Conservation (phyloP, 441 rosid species). For the Syzygium malaccense region DNA sequence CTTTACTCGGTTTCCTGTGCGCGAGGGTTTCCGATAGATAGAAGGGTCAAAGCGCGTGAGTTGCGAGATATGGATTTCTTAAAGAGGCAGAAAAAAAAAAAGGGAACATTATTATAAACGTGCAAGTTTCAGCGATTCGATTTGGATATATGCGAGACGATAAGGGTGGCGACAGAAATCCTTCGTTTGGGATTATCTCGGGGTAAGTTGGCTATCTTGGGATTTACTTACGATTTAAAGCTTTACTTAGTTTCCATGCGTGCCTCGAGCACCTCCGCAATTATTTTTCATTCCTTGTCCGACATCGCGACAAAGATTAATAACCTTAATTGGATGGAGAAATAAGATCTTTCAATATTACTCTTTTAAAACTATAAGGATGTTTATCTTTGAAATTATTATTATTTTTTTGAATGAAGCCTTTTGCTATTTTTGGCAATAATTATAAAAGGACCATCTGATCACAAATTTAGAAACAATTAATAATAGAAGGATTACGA, state of each 20-base stretch:
- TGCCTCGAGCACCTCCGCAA: fast-evolving
- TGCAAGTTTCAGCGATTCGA: too few relatives aligned
- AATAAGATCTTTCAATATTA: not conserved
- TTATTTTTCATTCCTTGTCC: not conserved
- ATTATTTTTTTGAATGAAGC: not conserved
- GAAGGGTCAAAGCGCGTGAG: not conserved
- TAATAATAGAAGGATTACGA: too few relatives aligned
- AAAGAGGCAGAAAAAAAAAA: not conserved
- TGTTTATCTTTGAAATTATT: not conserved
- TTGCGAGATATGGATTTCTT: fast-evolving
- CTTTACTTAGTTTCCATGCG: not conserved
- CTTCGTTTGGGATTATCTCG: fast-evolving
- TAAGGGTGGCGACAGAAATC: fast-evolving
- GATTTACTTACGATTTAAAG: not conserved
- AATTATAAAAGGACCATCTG: not conserved
- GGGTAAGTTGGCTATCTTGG: fast-evolving
- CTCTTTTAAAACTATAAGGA: not conserved
- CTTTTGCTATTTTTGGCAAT: not conserved
- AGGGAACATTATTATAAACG: not conserved
- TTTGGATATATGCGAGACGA: not conserved
- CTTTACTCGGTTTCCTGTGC: not conserved
- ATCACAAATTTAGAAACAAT: too few relatives aligned
- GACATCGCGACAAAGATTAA: not conserved
- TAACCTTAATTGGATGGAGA: not conserved
- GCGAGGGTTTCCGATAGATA: fast-evolving